Evolutionary conservation across 2,329 filamentous ascomycete species (phyloP), one percentile per base, ranked within the genome.

Genomic region (Exophiala dermatitidis): DNA sequence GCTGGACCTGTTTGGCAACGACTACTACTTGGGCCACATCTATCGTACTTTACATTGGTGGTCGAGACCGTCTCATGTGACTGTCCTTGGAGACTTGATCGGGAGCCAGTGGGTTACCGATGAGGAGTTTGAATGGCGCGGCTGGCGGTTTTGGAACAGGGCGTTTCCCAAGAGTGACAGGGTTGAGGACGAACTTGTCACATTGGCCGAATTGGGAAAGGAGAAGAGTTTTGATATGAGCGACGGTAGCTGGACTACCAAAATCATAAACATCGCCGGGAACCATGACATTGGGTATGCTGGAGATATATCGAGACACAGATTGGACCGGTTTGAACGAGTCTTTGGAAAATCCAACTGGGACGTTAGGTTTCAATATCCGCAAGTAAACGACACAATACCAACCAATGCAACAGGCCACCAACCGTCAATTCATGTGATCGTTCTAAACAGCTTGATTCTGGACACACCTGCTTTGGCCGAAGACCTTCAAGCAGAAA

Each of bases 261-360:
- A 86, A 51, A 77, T 96, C 59, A 89, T 98, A 67, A 94, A 95
- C 62, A 82, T 97, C 29, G 90, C 84, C 0, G 93, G 93, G 1
- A 98, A 98, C 66, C 93, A 98, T 67, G 93, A 98, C 68, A 84
- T 98, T 65, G 93, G 93, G 33, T 98, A 98, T 67, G 89, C 90
- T 0, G 93, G 93, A 2, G 93, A 98, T 68, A 78, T 97, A 57
- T 89, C 85, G 38, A 72, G 77, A n/a, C 77, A 82, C 57, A 82
- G 90, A 2, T 76, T 96, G 50, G 75, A 81, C 30, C 81, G 93
- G 1, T 98, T 97, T 66, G 90, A 95, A 71, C 77, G 78, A 26
- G 79, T 80, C 1, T 98, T 95, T 72, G 93, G 93, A 52, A 87
- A 83, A 60, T 82, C 87, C 12, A 95, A 97, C 68, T 98, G 95